Percentiles rank a stretch among this genome's conserved stretches.
Evolutionary conservation across 2,329 filamentous ascomycete genomes (phyloP).

Genomic region (Penicillium freii): DNA sequence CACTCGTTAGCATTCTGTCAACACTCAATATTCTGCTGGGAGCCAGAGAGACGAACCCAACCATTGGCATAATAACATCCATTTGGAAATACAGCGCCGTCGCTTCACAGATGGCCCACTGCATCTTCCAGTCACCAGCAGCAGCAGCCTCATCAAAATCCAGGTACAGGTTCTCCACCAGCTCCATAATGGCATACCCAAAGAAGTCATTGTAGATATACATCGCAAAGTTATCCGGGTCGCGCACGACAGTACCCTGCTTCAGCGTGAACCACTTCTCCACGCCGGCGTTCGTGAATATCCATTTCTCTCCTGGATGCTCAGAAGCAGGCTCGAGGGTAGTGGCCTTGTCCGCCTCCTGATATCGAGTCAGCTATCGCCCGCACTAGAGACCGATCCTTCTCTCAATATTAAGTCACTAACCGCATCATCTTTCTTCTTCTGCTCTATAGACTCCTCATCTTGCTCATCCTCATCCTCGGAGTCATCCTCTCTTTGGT

Average conservation of each 20-base stretch:
- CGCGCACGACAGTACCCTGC: neutral
- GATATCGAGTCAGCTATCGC: neutral
- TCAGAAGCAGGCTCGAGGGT: neutral
- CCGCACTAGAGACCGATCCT: neutral
- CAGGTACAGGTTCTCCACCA: conserved; percentile 45
- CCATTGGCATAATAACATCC: conserved; percentile 15
- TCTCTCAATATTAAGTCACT: neutral
- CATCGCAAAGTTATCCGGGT: conserved; percentile 44
- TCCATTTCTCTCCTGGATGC: neutral
- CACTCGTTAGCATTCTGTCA: neutral
- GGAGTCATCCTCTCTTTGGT: neutral
- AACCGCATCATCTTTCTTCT: neutral
- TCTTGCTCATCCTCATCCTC: neutral
- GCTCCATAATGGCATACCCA: conserved; percentile 44
- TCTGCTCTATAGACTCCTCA: neutral
- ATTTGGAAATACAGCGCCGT: conserved; percentile 32
- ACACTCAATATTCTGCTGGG: neutral
- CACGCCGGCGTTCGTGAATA: neutral
- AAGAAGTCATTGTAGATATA: conserved; percentile 46
- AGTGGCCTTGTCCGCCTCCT: neutral
- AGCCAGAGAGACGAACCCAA: conserved; percentile 17
- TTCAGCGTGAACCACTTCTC: neutral
- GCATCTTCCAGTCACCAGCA: conserved; percentile 36
- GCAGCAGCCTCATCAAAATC: conserved; percentile 38
- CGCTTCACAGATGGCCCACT: conserved; percentile 45